Evolutionary conservation across 345 rosid species (phyloP).

Genomic region (rapeseed (Brassica napus)): DNA sequence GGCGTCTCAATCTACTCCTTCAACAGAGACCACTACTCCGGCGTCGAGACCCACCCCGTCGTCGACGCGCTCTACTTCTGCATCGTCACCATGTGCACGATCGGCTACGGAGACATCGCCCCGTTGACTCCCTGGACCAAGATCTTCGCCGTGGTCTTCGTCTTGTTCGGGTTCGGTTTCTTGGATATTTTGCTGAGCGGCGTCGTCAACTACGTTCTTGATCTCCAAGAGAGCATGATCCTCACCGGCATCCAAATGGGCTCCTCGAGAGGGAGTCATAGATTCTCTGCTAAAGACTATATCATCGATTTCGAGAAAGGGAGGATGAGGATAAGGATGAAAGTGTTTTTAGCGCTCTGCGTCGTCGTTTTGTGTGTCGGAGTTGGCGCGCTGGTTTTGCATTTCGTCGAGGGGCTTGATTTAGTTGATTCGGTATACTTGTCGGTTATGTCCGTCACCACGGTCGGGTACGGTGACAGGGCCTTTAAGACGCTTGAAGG

Average conservation of each 20-base stretch:
- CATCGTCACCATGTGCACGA: slow-evolving; percentile 82
- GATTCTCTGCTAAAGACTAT: slow-evolving; percentile 52
- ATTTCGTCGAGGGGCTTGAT: slow-evolving; percentile 55
- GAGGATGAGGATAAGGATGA: slow-evolving; percentile 80
- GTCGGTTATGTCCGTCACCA: slow-evolving; percentile 82
- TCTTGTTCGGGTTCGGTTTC: slow-evolving; percentile 71
- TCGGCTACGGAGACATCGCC: slow-evolving; percentile 81
- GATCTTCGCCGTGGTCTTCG: slow-evolving; percentile 66
- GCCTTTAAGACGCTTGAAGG: slow-evolving; percentile 66
- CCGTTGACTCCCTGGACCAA: slow-evolving; percentile 64
- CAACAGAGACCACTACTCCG: slow-evolving; percentile 61
- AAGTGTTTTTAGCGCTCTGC: slow-evolving; percentile 68
- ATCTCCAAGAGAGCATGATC: slow-evolving; percentile 64
- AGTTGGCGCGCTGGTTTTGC: slow-evolving; percentile 53
- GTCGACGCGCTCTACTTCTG: slow-evolving; percentile 82
- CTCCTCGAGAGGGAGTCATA: slow-evolving; percentile 4
- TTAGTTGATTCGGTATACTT: slow-evolving; percentile 67
- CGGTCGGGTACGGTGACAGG: slow-evolving; percentile 72
- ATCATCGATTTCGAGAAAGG: slow-evolving; percentile 69
- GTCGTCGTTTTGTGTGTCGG: slow-evolving; percentile 67
- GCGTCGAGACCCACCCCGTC: slow-evolving; percentile 74
- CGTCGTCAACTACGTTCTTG: slow-evolving; percentile 63
- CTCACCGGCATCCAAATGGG: slow-evolving; percentile 48
- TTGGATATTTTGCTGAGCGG: slow-evolving; percentile 66
- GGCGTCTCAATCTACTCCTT: slow-evolving; percentile 65